These are phyloP conservation scores for Digitaria exilis DNA, from an alignment of 202 grass and related monocot genomes.

Conservation along the genomic window DNA sequence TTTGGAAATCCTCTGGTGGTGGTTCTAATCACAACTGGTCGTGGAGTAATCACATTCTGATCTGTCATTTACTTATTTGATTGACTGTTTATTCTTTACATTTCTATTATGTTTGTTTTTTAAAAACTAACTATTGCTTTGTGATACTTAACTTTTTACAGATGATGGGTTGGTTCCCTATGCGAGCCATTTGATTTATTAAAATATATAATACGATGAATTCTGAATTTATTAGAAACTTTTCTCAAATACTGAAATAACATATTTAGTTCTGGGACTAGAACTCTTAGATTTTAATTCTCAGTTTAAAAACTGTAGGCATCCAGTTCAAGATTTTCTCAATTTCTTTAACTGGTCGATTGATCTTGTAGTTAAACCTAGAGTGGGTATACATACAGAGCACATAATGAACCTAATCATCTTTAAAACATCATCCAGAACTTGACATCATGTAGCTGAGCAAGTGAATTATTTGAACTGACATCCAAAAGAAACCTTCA, in stretches of 20 bases:
- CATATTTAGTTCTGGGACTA: background rate
- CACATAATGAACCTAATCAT: slow-evolving; percentile 7
- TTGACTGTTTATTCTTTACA: background rate
- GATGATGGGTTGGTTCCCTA: background rate
- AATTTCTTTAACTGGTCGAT: background rate
- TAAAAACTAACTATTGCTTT: background rate
- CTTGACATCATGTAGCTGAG: slow-evolving; percentile 14
- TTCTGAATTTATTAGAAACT: background rate
- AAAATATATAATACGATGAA: background rate
- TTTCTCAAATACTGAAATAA: background rate
- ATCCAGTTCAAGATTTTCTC: slow-evolving; percentile 6
- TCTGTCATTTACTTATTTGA: background rate
- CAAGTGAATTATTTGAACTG: slow-evolving; percentile 17
- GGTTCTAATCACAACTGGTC: background rate
- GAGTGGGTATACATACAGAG: background rate
- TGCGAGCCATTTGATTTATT: background rate
- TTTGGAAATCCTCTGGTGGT: background rate
- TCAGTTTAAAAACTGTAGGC: background rate
- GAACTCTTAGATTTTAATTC: background rate
- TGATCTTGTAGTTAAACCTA: background rate
- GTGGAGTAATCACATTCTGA: background rate
- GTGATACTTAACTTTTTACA: background rate
- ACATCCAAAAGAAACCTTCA: slow-evolving; percentile 6
- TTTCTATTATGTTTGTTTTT: background rate
- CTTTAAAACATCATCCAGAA: slow-evolving; percentile 5